Base-by-base conservation (phyloP, 176 grass and related monocot genomes). In the Oryza brachyantha region DNA sequence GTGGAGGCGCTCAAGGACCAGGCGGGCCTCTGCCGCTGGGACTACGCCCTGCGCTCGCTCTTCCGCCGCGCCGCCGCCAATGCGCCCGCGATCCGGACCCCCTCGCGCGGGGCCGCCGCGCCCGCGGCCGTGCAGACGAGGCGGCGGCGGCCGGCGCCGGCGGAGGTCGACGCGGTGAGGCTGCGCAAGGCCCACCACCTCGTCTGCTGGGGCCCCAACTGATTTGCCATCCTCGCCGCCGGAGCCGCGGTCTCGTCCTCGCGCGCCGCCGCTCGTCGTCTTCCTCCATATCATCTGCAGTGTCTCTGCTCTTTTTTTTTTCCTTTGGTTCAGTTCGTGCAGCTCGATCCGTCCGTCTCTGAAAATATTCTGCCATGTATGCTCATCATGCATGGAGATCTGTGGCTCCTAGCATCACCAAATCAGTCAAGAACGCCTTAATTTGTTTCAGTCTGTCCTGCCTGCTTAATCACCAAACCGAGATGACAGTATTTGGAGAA, bases 1-100 rank as follows among this genome's bases (percentile, higher is more conserved):
- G 84, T 93, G 62, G 91, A 93, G 78, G 85, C 88, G 66, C 87
- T 93, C 77, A 93, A 93, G 88, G 91, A 93, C 66, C 91, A 93
- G 76, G 88, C 73, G 13, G 91, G 91, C 3, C 78, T 90, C 54
- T 93, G 91, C 87, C 80, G 88, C 65, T 93, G 85, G 91, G 88
- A 87, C 88, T 90, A 93, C 28, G 84, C 88, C 25, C 58, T 93
- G 17, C 64, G 84, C n/a, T 87, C 84, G 3, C 60, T 90, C 34
- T 89, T 82, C 71, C 87, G 46, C 61, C 62, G 34, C 17, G 82
- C 72, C 87, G 59, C 32, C 21, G 8, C 50, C 27, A 13, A 66
- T 10, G 67, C 37, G 85, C 72, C 58, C 21, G 34, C 21, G n/a
- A 43, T 73, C 59, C 26, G 16, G 31, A 55, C 72, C 14, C n/a